Evolutionary conservation across 306 rosid genomes (phyloP), one percentile per base, ranked within the genome.

Genomic region (Trifolium pratense): DNA sequence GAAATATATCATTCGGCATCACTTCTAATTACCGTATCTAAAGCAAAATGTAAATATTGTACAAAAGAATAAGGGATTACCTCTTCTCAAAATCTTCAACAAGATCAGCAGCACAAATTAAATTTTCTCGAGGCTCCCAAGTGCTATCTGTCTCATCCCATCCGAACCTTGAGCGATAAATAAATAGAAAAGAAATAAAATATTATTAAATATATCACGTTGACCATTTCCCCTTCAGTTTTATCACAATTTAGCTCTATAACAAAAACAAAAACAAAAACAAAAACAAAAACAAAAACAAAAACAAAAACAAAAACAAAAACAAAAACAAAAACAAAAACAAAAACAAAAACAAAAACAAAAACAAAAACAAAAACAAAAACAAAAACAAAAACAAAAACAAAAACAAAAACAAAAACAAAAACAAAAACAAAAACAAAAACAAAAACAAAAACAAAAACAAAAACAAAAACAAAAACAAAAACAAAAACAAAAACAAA

Each of bases 51-150:
- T 11, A 10, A 52, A 23, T 4, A 18, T 20, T 43, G 39, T 7
- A 45, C 4, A 20, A n/a, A 42, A 70, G 7, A 56, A 23, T 56
- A 76, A 60, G 55, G 20, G 59, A 63, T 66, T 73, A 94, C 97
- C 95, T 88, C 62, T 79, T 87, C 78, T 93, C 97, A 78, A 91
- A 94, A 18, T 92, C 86, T 1, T 86, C 91, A 31, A 94, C 76
- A 77, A 8, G 3, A 9, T 94, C 96, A 1, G 88, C 80, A 65
- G 86, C 82, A 29, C 83, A 45, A 62, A 53, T 89, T 75, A 94
- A 86, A 84, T 89, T 91, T 70, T 89, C 95, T 65, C 76, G 76
- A 6, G 98, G 98, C 86, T 94, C 97, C 98, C 98, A 94, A 18
- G 92, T 91, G 76, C 91, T 94, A 48, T 89, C 91, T 5, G 87